Conservation (phyloP, 1,139 yeast genomes). For the Taiozyma onychis region DNA sequence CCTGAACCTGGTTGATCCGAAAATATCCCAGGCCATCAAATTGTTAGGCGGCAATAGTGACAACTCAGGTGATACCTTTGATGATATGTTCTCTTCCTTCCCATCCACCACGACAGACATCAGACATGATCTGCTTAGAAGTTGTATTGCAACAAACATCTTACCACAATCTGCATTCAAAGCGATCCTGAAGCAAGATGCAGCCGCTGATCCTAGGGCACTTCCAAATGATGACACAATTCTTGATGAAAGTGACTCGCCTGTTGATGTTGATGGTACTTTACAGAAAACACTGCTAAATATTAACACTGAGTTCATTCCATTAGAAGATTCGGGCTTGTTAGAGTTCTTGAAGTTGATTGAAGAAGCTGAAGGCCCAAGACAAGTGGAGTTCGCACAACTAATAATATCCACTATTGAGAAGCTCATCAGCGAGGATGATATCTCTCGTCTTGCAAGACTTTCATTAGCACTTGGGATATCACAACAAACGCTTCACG, state of each 20-base stretch:
- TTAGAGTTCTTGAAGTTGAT: slow-evolving; percentile 33
- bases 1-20: slow-evolving; percentile 18
- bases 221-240: slow-evolving; percentile 29
- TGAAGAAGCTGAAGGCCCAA: slow-evolving; percentile 37
- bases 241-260: slow-evolving; percentile 17
- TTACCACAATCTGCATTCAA: slow-evolving; percentile 38
- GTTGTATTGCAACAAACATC: slow-evolving; percentile 41
- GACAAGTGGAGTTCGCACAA: slow-evolving; percentile 35
- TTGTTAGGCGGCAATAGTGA: slow-evolving; percentile 5
- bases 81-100: slow-evolving; percentile 39
- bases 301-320: slow-evolving; percentile 48
- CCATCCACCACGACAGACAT: slow-evolving; percentile 44
- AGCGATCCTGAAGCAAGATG: slow-evolving; percentile 41
- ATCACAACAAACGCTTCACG: slow-evolving; percentile 37
- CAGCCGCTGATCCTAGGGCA: slow-evolving; percentile 28
- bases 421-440: slow-evolving; percentile 35
- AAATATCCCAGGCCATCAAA: slow-evolving; percentile 18
- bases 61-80: slow-evolving; percentile 32
- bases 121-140: slow-evolving; percentile 50
- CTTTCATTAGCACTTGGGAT: slow-evolving; percentile 41
- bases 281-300: slow-evolving; percentile 26
- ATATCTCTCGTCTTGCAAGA: slow-evolving; percentile 42
- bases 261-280: slow-evolving; percentile 13
- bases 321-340: slow-evolving; percentile 46
- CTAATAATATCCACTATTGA: slow-evolving; percentile 32